Evolutionary conservation across 1,139 yeast genomes (phyloP).

Genomic region (Zygosaccharomyces sapae): DNA sequence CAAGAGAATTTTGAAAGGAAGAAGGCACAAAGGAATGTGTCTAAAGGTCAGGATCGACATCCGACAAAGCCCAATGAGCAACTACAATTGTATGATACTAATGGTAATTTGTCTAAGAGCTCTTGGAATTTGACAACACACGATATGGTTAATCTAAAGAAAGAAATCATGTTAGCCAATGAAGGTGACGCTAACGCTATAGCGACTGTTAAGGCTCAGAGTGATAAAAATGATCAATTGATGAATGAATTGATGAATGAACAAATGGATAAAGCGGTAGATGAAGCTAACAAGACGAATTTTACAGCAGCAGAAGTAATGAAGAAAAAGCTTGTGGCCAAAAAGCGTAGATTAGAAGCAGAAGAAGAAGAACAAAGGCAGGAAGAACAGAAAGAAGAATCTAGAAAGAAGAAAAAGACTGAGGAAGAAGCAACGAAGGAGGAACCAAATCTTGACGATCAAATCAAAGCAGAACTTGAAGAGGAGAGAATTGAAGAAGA

Average conservation of each 20-base stretch:
- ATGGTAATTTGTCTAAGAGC: constrained; percentile 54
- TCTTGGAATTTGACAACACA: constrained; percentile 67
- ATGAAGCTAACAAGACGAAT: constrained; percentile 37
- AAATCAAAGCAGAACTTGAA: constrained; percentile 26
- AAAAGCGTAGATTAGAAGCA: constrained; percentile 24
- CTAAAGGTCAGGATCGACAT: constrained; percentile 72
- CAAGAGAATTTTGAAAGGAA: constrained; percentile 63
- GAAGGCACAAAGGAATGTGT: constrained; percentile 42
- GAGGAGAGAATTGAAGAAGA: constrained; percentile 25
- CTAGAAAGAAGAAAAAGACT: constrained; percentile 8
- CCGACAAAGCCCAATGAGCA: constrained; percentile 67
- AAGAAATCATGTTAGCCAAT: constrained; percentile 67
- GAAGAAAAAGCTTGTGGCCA: constrained; percentile 37
- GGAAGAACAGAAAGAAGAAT: constrained; percentile 11
- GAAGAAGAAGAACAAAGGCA: constrained; percentile 19
- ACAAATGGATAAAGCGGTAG: constrained; percentile 35
- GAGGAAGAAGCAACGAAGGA: constrained; percentile 19
- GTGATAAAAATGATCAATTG: constrained; percentile 30
- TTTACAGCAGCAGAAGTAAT: constrained; percentile 43
- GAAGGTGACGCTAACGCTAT: constrained; percentile 72
- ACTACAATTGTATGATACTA: constrained; percentile 70
- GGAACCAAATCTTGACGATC: constrained; percentile 20
- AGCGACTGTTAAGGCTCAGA: constrained; percentile 49
- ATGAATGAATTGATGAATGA: constrained; percentile 27
- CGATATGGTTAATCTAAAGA: constrained; percentile 67